Evolutionary conservation across 2,329 filamentous ascomycete species (phyloP), one percentile per base, ranked within the genome.

Genomic region (Aureobasidium sp.): DNA sequence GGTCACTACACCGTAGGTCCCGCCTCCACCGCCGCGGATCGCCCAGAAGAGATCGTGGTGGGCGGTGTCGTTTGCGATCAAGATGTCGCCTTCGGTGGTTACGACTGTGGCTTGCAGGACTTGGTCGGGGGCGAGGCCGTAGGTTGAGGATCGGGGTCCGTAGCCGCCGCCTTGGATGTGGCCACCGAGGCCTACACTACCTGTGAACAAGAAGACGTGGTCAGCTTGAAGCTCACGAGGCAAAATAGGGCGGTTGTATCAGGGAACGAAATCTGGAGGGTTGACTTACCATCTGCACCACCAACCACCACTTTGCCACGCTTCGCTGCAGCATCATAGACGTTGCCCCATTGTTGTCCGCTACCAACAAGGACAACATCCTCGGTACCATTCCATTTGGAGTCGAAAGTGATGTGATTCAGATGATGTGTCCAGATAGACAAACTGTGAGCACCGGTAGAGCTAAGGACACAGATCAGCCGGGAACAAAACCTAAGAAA

Each of bases 21-120:
- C 50, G 14, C 55, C 55, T 2, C 57, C 57, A 6, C 57, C 57
- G 4, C 59, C 59, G 27, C 59, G 54, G 24, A 60, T 24, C 10
- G 59, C 59, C 52, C 52, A 60, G 29, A 60, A 60, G 12, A 61
- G 40, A n/a, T 61, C 59, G 14, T 49, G 27, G 27, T 60, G 51
- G 4, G 17, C 37, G 11, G 53, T 51, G 4, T 41, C 44, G 29
- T 59, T 60, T 11, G 54, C 48, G 14, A 49, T 54, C 4, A 51
- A 27, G 12, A 55, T 29, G 3, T 41, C 25, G 24, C 59, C 59
- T 47, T 59, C 41, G 4, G 59, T 56, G n/a, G 56, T 55, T 21
- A 60, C 53, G 21, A 57, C 50, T 11, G 48, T 55, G 19, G 56
- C 48, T 44, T 60, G 45, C 10, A 57, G n/a, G 4, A 55, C 54